phyloP scores from a whole-genome alignment of 176 grass and related monocot genomes.

The Aegilops tauschii region DNA sequence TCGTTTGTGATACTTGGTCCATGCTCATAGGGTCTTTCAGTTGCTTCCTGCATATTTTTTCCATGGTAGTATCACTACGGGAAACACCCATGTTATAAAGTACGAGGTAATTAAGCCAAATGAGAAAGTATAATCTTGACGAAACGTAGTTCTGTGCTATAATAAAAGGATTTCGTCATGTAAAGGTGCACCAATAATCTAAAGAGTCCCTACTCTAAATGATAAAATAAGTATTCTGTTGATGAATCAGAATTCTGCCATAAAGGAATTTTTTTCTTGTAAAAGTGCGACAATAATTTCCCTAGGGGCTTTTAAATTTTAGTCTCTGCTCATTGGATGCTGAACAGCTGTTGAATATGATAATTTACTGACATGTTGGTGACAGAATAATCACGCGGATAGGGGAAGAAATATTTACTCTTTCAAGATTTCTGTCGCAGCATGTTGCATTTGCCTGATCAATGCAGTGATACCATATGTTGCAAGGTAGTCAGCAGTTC shows the following conservation, averaged over 20 bases:
- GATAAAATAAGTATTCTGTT: neutral
- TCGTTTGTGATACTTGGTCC: constrained; percentile 59
- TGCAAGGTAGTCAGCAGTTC: constrained; percentile 81
- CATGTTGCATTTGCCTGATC: constrained; percentile 65
- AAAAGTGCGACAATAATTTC: constrained; percentile 7
- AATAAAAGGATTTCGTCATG: neutral
- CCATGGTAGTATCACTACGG: neutral
- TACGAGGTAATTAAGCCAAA: neutral
- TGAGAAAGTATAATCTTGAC: neutral
- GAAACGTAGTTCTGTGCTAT: neutral
- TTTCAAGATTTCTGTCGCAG: constrained; percentile 79
- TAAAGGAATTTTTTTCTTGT: neutral
- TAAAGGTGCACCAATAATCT: neutral
- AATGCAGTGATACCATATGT: constrained; percentile 70
- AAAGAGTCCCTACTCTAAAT: too few relatives aligned
- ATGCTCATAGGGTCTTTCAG: constrained; percentile 78
- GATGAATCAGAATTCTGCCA: neutral
- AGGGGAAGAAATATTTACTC: constrained; percentile 60
- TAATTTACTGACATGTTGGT: neutral
- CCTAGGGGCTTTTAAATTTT: neutral
- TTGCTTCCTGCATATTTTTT: constrained; percentile 80
- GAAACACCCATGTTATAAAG: neutral
- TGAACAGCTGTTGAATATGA: neutral
- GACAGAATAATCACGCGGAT: neutral
- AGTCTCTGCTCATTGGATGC: neutral